Conservation (phyloP, 352 stramenopile genomes). For the Nothophytophthora sp. region DNA sequence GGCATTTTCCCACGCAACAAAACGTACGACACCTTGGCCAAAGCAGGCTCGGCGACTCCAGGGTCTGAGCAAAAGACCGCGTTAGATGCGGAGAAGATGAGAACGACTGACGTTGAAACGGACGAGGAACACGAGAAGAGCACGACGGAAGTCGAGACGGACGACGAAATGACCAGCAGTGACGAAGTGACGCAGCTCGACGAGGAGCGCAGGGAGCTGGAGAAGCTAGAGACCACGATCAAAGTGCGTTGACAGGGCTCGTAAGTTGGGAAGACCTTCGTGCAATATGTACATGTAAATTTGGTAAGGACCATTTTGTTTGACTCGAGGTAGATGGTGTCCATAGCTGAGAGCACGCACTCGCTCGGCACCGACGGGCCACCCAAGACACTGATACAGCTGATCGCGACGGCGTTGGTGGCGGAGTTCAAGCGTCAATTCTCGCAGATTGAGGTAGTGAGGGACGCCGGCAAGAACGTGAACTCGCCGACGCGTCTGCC, state of each 20-base stretch:
- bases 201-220: not conserved
- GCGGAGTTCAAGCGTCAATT: not conserved
- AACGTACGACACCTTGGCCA: constrained; percentile 36
- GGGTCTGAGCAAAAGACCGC: constrained; percentile 6
- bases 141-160: constrained; percentile 6
- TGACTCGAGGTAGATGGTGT: too few species aligned
- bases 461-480: too few species aligned
- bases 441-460: not conserved
- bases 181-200: constrained; percentile 7
- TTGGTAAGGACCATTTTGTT: too few species aligned
- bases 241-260: constrained; percentile 8
- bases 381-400: not conserved
- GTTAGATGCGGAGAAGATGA: constrained; percentile 2
- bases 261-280: not conserved
- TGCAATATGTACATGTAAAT: too few species aligned
- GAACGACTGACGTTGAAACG: constrained; percentile 2
- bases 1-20: constrained; percentile 21
- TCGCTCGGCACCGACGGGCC: too few species aligned
- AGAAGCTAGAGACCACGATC: constrained; percentile 8
- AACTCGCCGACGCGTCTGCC: too few species aligned
- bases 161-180: constrained; percentile 9
- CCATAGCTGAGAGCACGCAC: too few species aligned
- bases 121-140: constrained; percentile 17
- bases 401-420: not conserved
- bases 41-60: not conserved